Base-by-base conservation (phyloP, 108 stramenopile species). In the Aurantiochytrium sp. region DNA sequence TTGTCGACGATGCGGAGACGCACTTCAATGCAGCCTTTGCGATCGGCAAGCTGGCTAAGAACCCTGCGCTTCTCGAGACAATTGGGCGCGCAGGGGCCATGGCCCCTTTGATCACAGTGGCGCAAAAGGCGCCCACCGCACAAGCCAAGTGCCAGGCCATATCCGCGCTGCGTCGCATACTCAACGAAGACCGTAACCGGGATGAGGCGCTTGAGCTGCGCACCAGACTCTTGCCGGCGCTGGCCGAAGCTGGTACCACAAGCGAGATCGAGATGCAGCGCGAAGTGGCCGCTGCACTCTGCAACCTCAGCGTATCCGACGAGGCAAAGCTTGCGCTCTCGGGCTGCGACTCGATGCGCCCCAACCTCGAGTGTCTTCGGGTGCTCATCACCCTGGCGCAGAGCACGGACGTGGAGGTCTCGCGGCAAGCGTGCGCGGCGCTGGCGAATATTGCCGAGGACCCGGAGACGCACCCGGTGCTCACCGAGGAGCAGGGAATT, bases 391-490 rank as follows among this genome's bases (percentile, higher is more conserved):
- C 92, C 3, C 55, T 94, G 24, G 65, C 65, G 52, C 54, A 95
- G 86, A 89, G 88, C 68, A 37, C 88, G 6, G 96, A 96, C 81
- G 86, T 91, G 6, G 96, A 96, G 85, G 90, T 91, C 17, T 87
- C 95, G 37, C 93, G 95, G 68, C 92, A 95, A 19, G 95, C 95
- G 4, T 88, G 93, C 19, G 96, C 92, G 19, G 87, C 95, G 22
- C 55, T 95, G 12, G 95, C 95, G 30, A 96, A 95, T 87, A 89
- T 94, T 15, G 89, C 92, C 24, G 94, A 95, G 88, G 93, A 94
- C 53, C 55, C 85, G 32, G 87, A 87, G 3, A 88, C 92, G 34
- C 95, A 94, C 89, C 55, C 89, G 30, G 54, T 52, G 0, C 41
- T 94, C 15, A 69, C 86, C 19, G 52, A 92, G 52, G 81, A 92